phyloP scores from a whole-genome alignment of 1,139 yeast species.

The Blastobotrys buckinghamii region DNA sequence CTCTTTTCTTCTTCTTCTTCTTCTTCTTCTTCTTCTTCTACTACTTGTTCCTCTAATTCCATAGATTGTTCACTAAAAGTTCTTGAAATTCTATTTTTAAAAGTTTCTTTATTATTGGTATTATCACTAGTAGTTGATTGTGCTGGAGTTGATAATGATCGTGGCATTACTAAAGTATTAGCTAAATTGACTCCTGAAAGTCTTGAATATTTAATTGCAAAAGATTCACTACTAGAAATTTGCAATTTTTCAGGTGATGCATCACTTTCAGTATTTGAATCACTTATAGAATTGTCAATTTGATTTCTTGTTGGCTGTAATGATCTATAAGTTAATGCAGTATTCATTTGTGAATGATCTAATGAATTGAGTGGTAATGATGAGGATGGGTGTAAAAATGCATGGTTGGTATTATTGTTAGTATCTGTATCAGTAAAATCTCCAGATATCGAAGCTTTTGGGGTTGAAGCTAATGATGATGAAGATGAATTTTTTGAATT shows the following conservation, averaged over 20 bases:
- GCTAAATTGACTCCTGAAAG: neutral
- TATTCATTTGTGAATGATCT: too few species aligned
- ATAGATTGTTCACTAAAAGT: neutral
- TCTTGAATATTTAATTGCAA: constrained; percentile 1
- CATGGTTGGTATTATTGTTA: too few species aligned
- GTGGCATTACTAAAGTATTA: neutral
- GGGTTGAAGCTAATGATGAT: neutral
- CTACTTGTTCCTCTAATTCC: neutral
- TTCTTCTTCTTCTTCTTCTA: neutral
- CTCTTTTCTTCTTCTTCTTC: neutral
- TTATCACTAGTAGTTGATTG: neutral
- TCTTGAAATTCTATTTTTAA: neutral
- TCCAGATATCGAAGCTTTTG: neutral
- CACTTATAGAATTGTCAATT: neutral
- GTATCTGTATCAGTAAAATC: neutral
- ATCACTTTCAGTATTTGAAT: neutral
- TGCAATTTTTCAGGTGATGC: neutral
- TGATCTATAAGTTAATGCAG: too few species aligned
- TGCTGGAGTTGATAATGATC: neutral
- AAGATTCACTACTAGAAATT: neutral
- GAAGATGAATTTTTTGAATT: neutral
- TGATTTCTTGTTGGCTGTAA: too few species aligned
- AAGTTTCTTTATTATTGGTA: neutral
- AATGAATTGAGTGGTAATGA: too few species aligned
- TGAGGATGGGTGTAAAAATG: too few species aligned